These are phyloP conservation scores for Avena atlantica DNA, from an alignment of 176 grass and related monocot genomes.

Conservation along the genomic window DNA sequence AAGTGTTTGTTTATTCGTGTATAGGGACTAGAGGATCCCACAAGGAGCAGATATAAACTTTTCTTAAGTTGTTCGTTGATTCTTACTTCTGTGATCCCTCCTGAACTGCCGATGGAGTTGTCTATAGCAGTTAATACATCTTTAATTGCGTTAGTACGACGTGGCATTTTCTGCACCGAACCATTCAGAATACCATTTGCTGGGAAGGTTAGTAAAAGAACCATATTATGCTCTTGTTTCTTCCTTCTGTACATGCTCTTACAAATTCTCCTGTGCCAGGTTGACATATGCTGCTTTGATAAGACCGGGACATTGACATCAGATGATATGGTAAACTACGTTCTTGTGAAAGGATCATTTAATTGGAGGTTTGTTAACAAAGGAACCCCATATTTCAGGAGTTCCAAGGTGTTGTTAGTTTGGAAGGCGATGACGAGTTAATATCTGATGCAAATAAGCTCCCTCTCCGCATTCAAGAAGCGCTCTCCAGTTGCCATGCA, in stretches of 20 bases:
- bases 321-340: constrained; percentile 87
- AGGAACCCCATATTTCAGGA: constrained; percentile 68
- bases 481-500: constrained; percentile 88
- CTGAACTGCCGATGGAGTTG: constrained; percentile 98
- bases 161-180: constrained; percentile 99
- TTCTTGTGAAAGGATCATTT: constrained; percentile 22
- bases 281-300: constrained; percentile 99
- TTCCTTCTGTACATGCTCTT: constrained; percentile 39
- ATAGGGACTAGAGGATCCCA: constrained; percentile 96
- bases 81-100: constrained; percentile 98
- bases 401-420: constrained; percentile 96
- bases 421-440: constrained; percentile 71
- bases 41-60: constrained; percentile 98
- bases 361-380: constrained; percentile 1
- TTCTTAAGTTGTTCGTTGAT: constrained; percentile 98
- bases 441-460: constrained; percentile 81
- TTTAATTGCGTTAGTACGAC: constrained; percentile 92
- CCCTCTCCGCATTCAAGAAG: constrained; percentile 72
- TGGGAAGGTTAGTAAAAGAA: constrained; percentile 81
- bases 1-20: constrained; percentile 22
- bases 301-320: constrained; percentile 98
- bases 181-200: constrained; percentile 99
- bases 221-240: constrained; percentile 11
- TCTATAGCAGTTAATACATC: constrained; percentile 99
- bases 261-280: constrained; percentile 61